Evolutionary conservation across 768 basidiomycete species (phyloP).

Genomic region (Dioszegia crocea): DNA sequence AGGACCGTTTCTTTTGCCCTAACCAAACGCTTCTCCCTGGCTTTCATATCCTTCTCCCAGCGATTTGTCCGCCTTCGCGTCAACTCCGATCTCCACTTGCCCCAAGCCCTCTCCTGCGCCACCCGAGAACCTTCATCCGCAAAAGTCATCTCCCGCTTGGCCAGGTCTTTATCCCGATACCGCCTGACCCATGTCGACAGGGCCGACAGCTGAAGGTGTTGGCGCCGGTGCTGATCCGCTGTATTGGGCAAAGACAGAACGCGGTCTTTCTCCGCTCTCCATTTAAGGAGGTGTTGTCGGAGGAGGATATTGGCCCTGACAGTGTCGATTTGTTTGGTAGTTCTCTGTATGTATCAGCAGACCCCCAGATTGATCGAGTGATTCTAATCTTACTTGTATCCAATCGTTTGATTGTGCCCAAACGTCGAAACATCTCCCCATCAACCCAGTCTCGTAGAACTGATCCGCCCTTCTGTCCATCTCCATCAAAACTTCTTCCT

Average conservation of each 20-base stretch:
- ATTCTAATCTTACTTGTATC: conserved; percentile 20
- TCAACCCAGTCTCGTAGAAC: conserved; percentile 33
- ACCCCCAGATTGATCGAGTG: conserved; percentile 6
- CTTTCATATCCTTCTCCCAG: conserved; percentile 30
- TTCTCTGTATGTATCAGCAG: no score
- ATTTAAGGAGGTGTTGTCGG: conserved; percentile 31
- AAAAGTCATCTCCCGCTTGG: conserved; percentile 1
- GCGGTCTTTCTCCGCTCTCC: conserved; percentile 19
- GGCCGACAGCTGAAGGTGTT: conserved; percentile 11
- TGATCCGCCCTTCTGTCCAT: conserved; percentile 35
- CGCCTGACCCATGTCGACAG: conserved; percentile 19
- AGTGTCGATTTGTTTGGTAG: conserved; percentile 20
- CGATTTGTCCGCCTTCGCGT: conserved; percentile 14
- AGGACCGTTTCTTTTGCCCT: background rate
- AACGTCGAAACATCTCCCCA: conserved; percentile 42
- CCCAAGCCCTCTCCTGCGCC: conserved; percentile 8
- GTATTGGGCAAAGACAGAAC: conserved; percentile 27
- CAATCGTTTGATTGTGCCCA: conserved; percentile 36
- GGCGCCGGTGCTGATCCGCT: conserved; percentile 26
- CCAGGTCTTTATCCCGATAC: conserved; percentile 12
- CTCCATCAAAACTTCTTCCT: conserved; percentile 9
- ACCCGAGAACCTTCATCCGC: background rate
- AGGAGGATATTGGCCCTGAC: conserved; percentile 32
- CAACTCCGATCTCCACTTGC: conserved; percentile 16
- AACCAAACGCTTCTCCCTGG: conserved; percentile 19